A percentile compares a stretch with the other conserved stretches of the same genome.
Conservation (phyloP, 1,139 yeast genomes). For the Hyphopichia fennica region DNA sequence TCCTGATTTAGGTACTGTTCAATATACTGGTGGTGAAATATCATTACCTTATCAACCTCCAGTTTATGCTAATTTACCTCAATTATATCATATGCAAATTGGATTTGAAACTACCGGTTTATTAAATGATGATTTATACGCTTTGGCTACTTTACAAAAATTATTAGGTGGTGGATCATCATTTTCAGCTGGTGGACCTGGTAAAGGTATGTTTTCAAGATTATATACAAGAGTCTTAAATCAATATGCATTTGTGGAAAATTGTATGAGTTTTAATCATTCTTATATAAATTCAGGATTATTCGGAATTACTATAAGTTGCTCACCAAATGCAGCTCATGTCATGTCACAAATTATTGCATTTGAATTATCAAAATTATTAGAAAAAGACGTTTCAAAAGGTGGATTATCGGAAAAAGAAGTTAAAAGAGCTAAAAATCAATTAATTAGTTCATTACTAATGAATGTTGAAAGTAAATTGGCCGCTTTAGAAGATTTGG, state of each 20-base stretch:
- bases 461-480: slow-evolving; percentile 93
- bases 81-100: slow-evolving; percentile 80
- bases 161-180: slow-evolving; percentile 98
- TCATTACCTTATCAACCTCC: slow-evolving; percentile 72
- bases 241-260: slow-evolving; percentile 88
- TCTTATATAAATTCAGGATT: slow-evolving; percentile 88
- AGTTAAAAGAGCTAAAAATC: slow-evolving; percentile 88
- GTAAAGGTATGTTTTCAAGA: slow-evolving; percentile 97
- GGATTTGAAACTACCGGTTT: slow-evolving; percentile 89
- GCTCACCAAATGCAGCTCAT: slow-evolving; percentile 83
- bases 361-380: slow-evolving; percentile 66
- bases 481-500: slow-evolving; percentile 91
- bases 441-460: slow-evolving; percentile 79
- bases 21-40: slow-evolving; percentile 77
- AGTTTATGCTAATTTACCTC: slow-evolving; percentile 69
- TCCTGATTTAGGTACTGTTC: slow-evolving; percentile 47
- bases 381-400: slow-evolving; percentile 53
- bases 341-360: slow-evolving; percentile 80
- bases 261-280: slow-evolving; percentile 86
- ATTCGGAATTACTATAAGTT: slow-evolving; percentile 84
- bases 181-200: slow-evolving; percentile 99
- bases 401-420: slow-evolving; percentile 70
- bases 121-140: slow-evolving; percentile 83
- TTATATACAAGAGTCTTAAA: slow-evolving; percentile 88
- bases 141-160: slow-evolving; percentile 87